Evolutionary conservation across 1,284 basidiomycete genomes (phyloP).

Genomic region (Schizophyllum amplum): DNA sequence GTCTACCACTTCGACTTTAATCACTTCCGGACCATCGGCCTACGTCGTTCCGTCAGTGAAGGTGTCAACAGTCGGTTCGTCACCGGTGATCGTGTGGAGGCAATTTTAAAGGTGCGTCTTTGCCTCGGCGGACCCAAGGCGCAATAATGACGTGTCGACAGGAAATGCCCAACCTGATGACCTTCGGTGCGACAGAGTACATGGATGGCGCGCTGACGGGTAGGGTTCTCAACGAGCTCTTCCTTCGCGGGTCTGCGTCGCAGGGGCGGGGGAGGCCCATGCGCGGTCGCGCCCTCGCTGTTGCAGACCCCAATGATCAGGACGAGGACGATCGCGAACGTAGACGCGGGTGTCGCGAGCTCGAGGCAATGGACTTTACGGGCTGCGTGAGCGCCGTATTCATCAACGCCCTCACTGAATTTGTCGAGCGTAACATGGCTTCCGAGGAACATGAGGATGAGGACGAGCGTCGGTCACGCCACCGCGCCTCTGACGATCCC

Average conservation of each 20-base stretch:
- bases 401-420: slow-evolving; percentile 74
- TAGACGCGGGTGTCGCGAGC: slow-evolving; percentile 67
- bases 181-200: slow-evolving; percentile 91
- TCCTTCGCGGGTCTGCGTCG: slow-evolving; percentile 71
- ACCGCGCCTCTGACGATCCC: slow-evolving; percentile 26
- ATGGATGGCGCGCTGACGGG: slow-evolving; percentile 88
- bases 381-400: slow-evolving; percentile 91
- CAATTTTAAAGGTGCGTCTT: slow-evolving; percentile 65
- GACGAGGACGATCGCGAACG: slow-evolving; percentile 71
- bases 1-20: slow-evolving; percentile 83
- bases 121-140: slow-evolving; percentile 1
- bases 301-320: slow-evolving; percentile 36
- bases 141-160: slow-evolving; percentile 21
- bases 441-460: slow-evolving; percentile 38
- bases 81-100: slow-evolving; percentile 79
- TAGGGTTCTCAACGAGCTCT: slow-evolving; percentile 76
- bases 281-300: slow-evolving; percentile 46
- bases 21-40: slow-evolving; percentile 91
- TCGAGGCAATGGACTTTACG: slow-evolving; percentile 89
- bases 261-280: slow-evolving; percentile 62
- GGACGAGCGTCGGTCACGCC: slow-evolving; percentile 2
- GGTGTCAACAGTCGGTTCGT: slow-evolving; percentile 88
- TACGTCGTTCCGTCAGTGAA: slow-evolving; percentile 87
- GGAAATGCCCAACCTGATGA: slow-evolving; percentile 79
- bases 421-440: slow-evolving; percentile 65